phyloP scores from a whole-genome alignment of 306 rosid genomes.

The Parietaria judaica region DNA sequence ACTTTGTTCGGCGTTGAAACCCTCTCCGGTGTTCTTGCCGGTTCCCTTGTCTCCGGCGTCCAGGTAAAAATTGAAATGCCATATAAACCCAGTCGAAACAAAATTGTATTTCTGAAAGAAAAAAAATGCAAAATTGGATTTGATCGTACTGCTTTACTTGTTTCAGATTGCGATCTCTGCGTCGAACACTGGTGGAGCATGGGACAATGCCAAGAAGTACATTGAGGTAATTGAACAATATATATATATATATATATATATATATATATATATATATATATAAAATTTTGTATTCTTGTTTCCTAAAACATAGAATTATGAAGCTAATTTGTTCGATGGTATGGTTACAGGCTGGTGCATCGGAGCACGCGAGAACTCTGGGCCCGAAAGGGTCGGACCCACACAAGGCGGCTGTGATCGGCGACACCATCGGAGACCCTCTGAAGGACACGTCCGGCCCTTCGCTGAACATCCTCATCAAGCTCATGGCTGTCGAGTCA shows the following conservation, averaged over 20 bases:
- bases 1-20: conserved; percentile 67
- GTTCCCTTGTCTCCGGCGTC: conserved; percentile 72
- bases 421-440: conserved; percentile 73
- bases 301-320: too few species aligned
- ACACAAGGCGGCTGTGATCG: conserved; percentile 70
- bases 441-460: conserved; percentile 74
- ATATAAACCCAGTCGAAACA: not conserved
- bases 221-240: conserved; percentile 35
- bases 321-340: not conserved
- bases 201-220: conserved; percentile 82
- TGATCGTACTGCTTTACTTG: not conserved
- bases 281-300: too few species aligned
- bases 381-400: conserved; percentile 71
- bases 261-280: not conserved
- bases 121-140: not conserved
- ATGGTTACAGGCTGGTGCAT: conserved; percentile 47
- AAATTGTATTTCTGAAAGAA: not conserved
- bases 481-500: conserved; percentile 76
- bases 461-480: conserved; percentile 64
- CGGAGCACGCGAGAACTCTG: conserved; percentile 57
- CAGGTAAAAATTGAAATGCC: conserved; percentile 38
- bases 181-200: conserved; percentile 70
- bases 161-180: conserved; percentile 61
- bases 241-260: not conserved
- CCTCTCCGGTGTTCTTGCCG: conserved; percentile 69